Evolutionary conservation across 192 early-diverging fungal genomes (phyloP), one percentile per base, ranked within the genome.

Genomic region (Coemansia sp.): DNA sequence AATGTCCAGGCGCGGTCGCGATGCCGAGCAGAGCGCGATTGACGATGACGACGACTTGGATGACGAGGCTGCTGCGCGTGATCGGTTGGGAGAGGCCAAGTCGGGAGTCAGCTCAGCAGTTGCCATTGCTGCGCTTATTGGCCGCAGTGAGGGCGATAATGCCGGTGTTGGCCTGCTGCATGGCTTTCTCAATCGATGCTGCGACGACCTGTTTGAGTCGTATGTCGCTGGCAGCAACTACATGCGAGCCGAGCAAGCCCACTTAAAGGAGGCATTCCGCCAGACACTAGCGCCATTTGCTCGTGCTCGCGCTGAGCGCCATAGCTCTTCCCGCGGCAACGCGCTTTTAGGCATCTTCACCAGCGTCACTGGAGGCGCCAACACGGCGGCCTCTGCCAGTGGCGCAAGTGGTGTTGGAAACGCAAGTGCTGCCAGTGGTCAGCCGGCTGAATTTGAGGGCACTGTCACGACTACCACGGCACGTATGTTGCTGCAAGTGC

Each of bases 201-300:
- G 96, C 77, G 94, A 95, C 61, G 97, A 98, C 68, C 86, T 98
- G 59, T 98, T 96, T 80, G 93, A 97, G 32, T 93, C 97, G 39
- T 97, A 95, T 75, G 91, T 91, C 17, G 93, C 95, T 47, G 93
- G 91, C 16, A 88, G 92, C 65, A 91, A 92, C 67, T 98, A 97
- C 72, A 84, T 97, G 52, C 85, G 89, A 7, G 88, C 87, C 28
- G 96, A 98, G 77, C 77, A 87, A 37, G 69, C 84, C 11, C 92
- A 90, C 40, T 68, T 98, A 11, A 72, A 70, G 39, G 90, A 95
- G 33, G 76, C 88, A 9, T 91, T 93, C 63, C 80, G 77, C 26
- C 79, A 80, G 43, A 74, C 76, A 14, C 73, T 89, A 6, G 68
- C 73, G 37, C 76, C 74, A 17, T 88, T 89, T 74, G 50, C 81